Conservation (phyloP, 2,329 filamentous ascomycete genomes). For the Ceratocystis cubensis region DNA sequence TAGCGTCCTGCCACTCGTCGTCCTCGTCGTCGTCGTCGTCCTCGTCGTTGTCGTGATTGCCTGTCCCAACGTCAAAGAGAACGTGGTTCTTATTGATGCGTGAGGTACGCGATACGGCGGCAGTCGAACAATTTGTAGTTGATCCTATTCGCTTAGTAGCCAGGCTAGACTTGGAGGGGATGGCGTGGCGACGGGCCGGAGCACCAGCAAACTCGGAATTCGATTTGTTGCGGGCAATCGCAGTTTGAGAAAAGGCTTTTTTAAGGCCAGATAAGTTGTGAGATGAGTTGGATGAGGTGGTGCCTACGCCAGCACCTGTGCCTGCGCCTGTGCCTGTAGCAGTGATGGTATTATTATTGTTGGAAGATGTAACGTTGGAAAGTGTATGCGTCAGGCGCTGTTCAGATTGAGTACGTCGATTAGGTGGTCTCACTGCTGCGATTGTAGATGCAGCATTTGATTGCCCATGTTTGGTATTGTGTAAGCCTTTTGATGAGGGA, state of each 20-base stretch:
- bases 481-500: constrained; percentile 19
- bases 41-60: constrained; percentile 36
- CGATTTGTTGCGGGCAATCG: constrained; percentile 17
- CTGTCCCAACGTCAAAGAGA: constrained; percentile 50
- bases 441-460: constrained; percentile 11
- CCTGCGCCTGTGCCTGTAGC: neutral
- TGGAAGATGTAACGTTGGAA: constrained; percentile 8
- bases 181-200: constrained; percentile 39
- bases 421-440: constrained; percentile 17
- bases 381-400: constrained; percentile 12
- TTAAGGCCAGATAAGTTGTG: constrained; percentile 12
- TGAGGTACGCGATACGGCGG: constrained; percentile 34
- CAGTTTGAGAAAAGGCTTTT: constrained; percentile 19
- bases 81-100: constrained; percentile 41
- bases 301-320: neutral
- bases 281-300: neutral
- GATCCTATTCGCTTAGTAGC: constrained; percentile 36
- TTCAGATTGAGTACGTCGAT: constrained; percentile 19
- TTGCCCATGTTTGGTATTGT: constrained; percentile 18
- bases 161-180: constrained; percentile 44
- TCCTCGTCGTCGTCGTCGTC: constrained; percentile 36
- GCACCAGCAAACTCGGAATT: constrained; percentile 34
- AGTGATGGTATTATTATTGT: neutral
- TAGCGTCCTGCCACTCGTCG: constrained; percentile 57
- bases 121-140: constrained; percentile 15